A percentile compares a stretch with the other conserved stretches of the same genome.
phyloP scores from a whole-genome alignment of 148 eudicot species.

The Nyssa sinensis region DNA sequence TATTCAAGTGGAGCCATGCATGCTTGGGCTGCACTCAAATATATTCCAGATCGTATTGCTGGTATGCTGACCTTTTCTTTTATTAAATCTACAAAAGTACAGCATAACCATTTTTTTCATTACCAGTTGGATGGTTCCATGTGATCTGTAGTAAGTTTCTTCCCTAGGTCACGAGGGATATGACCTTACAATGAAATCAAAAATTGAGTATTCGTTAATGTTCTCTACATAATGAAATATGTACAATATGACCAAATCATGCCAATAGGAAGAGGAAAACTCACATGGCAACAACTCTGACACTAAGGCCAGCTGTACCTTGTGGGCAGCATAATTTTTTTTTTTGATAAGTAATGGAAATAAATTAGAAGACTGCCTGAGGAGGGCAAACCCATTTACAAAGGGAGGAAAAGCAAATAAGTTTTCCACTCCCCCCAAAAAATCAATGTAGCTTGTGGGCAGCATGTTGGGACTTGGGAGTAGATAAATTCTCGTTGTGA shows the following conservation, averaged over 20 bases:
- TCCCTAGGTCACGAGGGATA: too few species aligned
- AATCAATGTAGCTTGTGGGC: too few species aligned
- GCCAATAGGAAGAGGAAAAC: neutral
- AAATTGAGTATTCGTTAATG: neutral
- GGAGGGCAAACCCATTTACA: too few species aligned
- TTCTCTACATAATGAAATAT: neutral
- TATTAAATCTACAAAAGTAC: neutral
- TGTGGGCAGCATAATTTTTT: neutral
- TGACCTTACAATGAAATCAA: neutral
- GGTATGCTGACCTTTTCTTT: constrained; percentile 38
- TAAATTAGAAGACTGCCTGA: too few species aligned
- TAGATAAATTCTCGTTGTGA: neutral
- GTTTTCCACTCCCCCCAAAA: too few species aligned
- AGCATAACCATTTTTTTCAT: neutral
- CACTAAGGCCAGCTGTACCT: neutral
- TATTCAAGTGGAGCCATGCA: constrained; percentile 82
- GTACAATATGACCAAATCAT: neutral
- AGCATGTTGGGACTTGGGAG: too few species aligned
- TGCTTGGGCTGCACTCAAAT: constrained; percentile 88
- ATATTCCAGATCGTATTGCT: constrained; percentile 63
- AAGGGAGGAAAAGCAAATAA: too few species aligned
- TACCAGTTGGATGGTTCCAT: neutral
- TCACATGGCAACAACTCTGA: neutral
- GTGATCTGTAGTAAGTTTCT: too few species aligned
- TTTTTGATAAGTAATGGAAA: too few species aligned